These are phyloP conservation scores for Trichaptum fuscoviolaceum DNA, from an alignment of 768 basidiomycete genomes.

Conservation along the genomic window DNA sequence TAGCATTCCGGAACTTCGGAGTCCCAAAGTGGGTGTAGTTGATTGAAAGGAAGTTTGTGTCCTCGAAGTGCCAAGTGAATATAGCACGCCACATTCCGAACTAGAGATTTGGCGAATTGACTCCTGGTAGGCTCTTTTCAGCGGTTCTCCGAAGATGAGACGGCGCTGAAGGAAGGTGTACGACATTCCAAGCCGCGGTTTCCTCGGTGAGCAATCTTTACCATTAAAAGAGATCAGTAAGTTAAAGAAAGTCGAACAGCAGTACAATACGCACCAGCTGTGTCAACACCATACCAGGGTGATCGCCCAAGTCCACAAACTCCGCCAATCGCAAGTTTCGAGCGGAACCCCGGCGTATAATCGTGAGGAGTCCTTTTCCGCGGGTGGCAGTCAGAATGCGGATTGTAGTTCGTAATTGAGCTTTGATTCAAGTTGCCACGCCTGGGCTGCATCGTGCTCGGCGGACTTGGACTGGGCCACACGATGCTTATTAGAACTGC, in stretches of 20 bases:
- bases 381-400: slow-evolving; percentile 75
- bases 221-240: too few species aligned
- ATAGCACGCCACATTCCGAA: slow-evolving; percentile 99
- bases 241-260: too few species aligned
- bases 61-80: slow-evolving; percentile 99
- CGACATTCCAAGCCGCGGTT: slow-evolving; percentile 92
- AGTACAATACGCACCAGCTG: too few species aligned
- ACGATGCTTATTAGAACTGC: slow-evolving; percentile 44
- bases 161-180: slow-evolving; percentile 78
- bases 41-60: slow-evolving; percentile 98
- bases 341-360: slow-evolving; percentile 86
- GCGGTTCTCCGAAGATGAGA: slow-evolving; percentile 69
- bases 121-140: slow-evolving; percentile 71
- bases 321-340: slow-evolving; percentile 88
- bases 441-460: slow-evolving; percentile 43
- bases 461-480: slow-evolving; percentile 33
- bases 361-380: slow-evolving; percentile 63
- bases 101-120: slow-evolving; percentile 96
- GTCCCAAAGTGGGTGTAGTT: slow-evolving; percentile 99
- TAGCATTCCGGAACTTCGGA: slow-evolving; percentile 94
- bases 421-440: slow-evolving; percentile 36
- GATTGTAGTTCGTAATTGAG: slow-evolving; percentile 56
- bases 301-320: slow-evolving; percentile 81
- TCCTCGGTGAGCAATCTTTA: slow-evolving; percentile 62
- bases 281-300: slow-evolving; percentile 99